Base-by-base conservation (phyloP, 2,329 filamentous ascomycete species). In the Penicillium sumatraense region DNA sequence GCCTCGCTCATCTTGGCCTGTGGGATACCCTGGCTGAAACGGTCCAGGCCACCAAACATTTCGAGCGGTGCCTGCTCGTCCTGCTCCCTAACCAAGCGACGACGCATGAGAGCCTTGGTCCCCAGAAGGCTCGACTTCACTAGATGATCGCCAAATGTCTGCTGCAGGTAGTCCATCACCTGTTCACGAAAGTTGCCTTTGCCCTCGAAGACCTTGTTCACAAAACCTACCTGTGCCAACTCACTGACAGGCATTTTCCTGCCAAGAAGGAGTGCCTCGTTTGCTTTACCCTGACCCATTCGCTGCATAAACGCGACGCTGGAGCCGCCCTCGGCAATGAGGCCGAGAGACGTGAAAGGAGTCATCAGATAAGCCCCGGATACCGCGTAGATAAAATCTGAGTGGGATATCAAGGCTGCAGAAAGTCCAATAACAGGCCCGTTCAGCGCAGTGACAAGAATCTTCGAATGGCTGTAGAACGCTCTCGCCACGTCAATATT, bases 1-100 rank as follows among this genome's bases (percentile, higher is more conserved):
- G 36, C 36, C 36, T 41, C 36, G 36, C 36, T 41, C 36, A 41
- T 41, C 18, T 41, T 41, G 36, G 33, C 33, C 33, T 36, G 33
- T 36, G 33, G 36, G n/a, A 41, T 41, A 20, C 36, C 36, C 36
- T 41, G 36, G 36, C 36, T 8, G 20, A 41, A 41, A 41, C 36
- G 36, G 36, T 41, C 36, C 5, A 41, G 36, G 36, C 36, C 36
- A 41, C 36, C 36, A 11, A 24, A 41, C 72, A 36, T 36, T 36
- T 36, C 33, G 33, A 36, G 33, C 33, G 33, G 33, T 36, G 33
- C 33, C 10, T 36, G 33, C 33, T 36, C 33, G 33, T 36, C 33
- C 33, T 36, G 33, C 33, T 36, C 33, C 33, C 33, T 36, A 36
- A 36, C n/a, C 33, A 36, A 36, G 14, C 33, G 33, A 36, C 33